Evolutionary conservation across 345 rosid genomes (phyloP), one percentile per base, ranked within the genome.

Genomic region (Orychophragmus violaceus): DNA sequence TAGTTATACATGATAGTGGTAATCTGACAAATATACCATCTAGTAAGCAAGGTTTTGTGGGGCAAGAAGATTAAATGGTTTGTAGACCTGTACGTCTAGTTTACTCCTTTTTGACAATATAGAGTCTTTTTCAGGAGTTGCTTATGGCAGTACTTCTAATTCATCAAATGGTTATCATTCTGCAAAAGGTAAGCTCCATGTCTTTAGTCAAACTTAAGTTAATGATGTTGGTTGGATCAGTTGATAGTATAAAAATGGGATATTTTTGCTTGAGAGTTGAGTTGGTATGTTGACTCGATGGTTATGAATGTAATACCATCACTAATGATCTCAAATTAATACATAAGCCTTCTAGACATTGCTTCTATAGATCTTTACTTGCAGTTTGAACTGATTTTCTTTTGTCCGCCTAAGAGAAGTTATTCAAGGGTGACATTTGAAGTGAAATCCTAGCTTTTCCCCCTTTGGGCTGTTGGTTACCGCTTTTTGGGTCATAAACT

Each of bases 81-180:
- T 51, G 46, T 25, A 33, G 67, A 42, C 42, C 49, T 73, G 19
- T 16, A 59, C 16, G 39, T 41, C 41, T 53, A 67, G 68, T 42
- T 58, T 22, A 59, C 57, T 5, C 49, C 5, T 14, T 59, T 76
- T 82, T 87, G 78, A 85, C 84, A 81, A 78, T 80, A 69, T 67
- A 76, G 75, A 70, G 72, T 48, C 50, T 82, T 86, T 90, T 94
- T 84, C 97, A 94, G 99, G 97, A 84, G 79, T 79, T 80, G 88
- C 96, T 62, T 94, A 77, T 85, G 95, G 87, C 80, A 84, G 76
- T 82, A 68, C 91, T 70, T 77, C 82, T 88, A 79, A 74, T 85
- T 74, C 92, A 66, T 84, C 96, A 78, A 88, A 84, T 77, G 88
- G 84, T 81, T 90, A 81, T 88, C 78, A 80, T 84, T 83, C 68